phyloP scores from a whole-genome alignment of 1,284 basidiomycete species.

The Acaromyces ingoldii region DNA sequence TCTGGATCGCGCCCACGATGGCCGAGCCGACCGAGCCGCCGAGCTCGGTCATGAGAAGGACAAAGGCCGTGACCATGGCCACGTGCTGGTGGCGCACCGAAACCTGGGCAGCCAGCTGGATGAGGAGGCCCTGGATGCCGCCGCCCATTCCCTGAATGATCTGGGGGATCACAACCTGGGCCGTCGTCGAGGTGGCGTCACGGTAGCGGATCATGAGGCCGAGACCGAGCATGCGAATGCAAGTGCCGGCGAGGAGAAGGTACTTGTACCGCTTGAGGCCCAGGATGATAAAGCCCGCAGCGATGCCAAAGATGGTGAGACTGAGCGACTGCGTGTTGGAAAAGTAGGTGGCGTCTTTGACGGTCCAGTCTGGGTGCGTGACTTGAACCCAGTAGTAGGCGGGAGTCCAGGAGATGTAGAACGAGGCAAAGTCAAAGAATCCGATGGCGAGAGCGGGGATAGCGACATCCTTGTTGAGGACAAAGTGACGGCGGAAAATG shows the following conservation, averaged over 20 bases:
- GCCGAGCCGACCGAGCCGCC: conserved; percentile 44
- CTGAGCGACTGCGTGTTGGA: conserved; percentile 39
- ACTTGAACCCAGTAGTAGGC: conserved; percentile 31
- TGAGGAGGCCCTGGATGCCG: conserved; percentile 41
- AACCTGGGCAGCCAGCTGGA: conserved; percentile 46
- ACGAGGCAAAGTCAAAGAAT: conserved; percentile 48
- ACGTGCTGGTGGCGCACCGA: conserved; percentile 49
- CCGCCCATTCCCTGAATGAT: conserved; percentile 48
- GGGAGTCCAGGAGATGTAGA: conserved; percentile 38
- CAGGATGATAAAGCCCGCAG: conserved; percentile 35
- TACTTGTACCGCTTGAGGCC: conserved; percentile 47
- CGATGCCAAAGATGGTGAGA: conserved; percentile 46
- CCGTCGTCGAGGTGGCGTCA: conserved; percentile 22
- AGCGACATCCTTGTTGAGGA: conserved; percentile 45
- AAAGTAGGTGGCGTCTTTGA: conserved; percentile 32
- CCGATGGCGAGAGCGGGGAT: conserved; percentile 37
- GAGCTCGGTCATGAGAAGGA: conserved; percentile 43
- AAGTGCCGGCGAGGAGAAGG: conserved; percentile 30
- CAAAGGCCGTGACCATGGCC: conserved; percentile 48
- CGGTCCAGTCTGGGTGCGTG: conserved; percentile 19
- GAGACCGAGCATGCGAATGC: conserved; percentile 41
- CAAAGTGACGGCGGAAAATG: conserved; percentile 37
- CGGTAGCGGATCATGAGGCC: conserved; percentile 50
- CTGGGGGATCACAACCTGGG: conserved; percentile 46
- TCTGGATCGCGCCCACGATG: conserved; percentile 37